phyloP scores from a whole-genome alignment of 306 rosid species.

The Fragaria nilgerrensis region DNA sequence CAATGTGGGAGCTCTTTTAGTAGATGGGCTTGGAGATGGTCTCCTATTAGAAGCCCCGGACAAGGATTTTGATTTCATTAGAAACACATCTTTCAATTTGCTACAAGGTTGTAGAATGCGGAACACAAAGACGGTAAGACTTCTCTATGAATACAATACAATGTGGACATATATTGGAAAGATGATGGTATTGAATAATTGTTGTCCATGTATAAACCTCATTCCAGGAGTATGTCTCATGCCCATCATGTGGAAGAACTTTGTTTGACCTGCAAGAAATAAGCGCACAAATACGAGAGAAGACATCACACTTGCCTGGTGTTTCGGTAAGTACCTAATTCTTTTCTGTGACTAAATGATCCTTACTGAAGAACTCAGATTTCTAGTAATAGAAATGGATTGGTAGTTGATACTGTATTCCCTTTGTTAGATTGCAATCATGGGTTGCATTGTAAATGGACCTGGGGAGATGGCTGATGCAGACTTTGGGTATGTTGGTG shows the following conservation, averaged over 20 bases:
- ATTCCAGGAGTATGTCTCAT: constrained; percentile 93
- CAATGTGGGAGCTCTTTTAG: constrained; percentile 87
- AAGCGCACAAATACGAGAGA: constrained; percentile 91
- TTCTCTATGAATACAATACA: constrained; percentile 2
- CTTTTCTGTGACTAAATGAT: constrained; percentile 4
- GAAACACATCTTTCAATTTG: constrained; percentile 92
- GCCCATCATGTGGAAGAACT: constrained; percentile 99
- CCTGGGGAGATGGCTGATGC: constrained; percentile 99
- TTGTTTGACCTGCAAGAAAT: constrained; percentile 96
- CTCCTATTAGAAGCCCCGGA: constrained; percentile 77
- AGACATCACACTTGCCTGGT: constrained; percentile 92
- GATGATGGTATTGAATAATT: not conserved
- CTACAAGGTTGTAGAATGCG: constrained; percentile 99
- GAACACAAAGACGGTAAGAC: constrained; percentile 86
- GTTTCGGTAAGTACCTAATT: constrained; percentile 62
- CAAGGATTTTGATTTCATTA: constrained; percentile 81
- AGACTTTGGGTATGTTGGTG: constrained; percentile 97
- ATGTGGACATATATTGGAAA: constrained; percentile 1
- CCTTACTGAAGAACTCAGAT: not conserved
- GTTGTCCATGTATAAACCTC: constrained; percentile 19
- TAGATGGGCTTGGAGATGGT: constrained; percentile 98
- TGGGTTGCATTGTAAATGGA: constrained; percentile 99
- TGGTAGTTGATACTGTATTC: not conserved
- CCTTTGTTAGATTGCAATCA: constrained; percentile 80
- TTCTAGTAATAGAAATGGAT: not conserved